Evolutionary conservation across 768 basidiomycete genomes (phyloP), one percentile per base, ranked within the genome.

Genomic region (Serendipita sp.): DNA sequence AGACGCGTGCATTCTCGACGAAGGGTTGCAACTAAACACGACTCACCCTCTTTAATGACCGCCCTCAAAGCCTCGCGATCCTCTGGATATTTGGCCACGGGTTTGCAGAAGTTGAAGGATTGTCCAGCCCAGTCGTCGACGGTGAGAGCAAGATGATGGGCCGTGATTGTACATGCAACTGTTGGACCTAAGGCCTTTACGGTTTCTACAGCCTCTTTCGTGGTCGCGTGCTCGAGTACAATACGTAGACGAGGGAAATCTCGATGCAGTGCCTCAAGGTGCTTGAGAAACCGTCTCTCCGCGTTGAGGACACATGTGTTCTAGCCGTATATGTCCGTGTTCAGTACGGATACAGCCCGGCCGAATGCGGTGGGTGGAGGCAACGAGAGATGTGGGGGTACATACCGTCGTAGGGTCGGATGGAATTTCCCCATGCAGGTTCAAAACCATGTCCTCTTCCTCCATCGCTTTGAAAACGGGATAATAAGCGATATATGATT

Each of bases 51-150:
- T 67, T 74, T 77, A 52, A 96, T 80, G 33, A 92, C 83, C 23
- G 87, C 79, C 62, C 83, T 81, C 64, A 99, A 75, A 13, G 95
- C 92, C 69, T 82, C 74, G 15, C 95, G 80, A 72, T 99, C 96
- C 68, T 88, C 86, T 1, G 95, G 95, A 72, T 83, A 93, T 75
- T 99, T 99, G 11, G 96, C 93, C 23, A 99, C 88, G 0, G 96
- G 96, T 74, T 98, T 99, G 79, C 96, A 98, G 75, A 88, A 99
- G 70, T 95, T 83, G 81, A 88, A 92, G 2, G 90, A 83, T 73
- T 98, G 92, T 1, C 93, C 91, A 1, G 93, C 93, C 85, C 94
- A 97, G 69, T 93, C 89, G 74, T 99, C 95, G 2, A 97, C 91
- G 3, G 90, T 96, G 58, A 99, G 79, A 33, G 82, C 84, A 50